Base-by-base conservation (phyloP, 176 grass and related monocot species). In the Aegilops tauschii region DNA sequence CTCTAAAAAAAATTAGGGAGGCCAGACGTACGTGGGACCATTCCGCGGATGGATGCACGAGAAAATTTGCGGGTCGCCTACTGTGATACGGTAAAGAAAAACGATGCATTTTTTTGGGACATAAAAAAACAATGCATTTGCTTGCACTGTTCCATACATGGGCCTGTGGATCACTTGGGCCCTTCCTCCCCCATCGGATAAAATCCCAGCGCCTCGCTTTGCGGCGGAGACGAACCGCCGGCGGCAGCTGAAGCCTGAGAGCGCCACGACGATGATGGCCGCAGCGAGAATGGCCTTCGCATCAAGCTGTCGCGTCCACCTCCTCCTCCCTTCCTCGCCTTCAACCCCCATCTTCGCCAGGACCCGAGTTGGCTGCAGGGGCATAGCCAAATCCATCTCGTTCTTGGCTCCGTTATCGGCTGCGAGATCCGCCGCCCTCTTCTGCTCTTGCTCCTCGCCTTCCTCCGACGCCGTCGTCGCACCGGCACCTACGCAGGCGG, bases 271-370 rank as follows among this genome's bases (percentile, higher is more conserved):
- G 44, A 79, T 65, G 80, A 65, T 83, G 58, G 34, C 84, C 9
- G 65, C 84, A 8, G 80, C 20, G 75, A 90, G 65, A 74, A 87
- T 87, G 89, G 89, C 74, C 18, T 47, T 81, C 35, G 17, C 76
- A 65, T 89, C 86, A 4, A 71, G 39, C 32, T 49, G 37, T 31
- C 47, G 76, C 50, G 12, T 40, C 28, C 47, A 69, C 81, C 35
- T n/a, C 6, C 70, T 17, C n/a, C 32, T 47, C 71, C 77, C 79
- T 45, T 70, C 84, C 54, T 83, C 78, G 0, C 4, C 73, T 11
- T 88, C 72, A 37, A 66, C 49, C 6, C 59, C 69, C 85, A 12
- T 44, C 28, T 78, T 82, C 28, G 27, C 71, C 17, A 72, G 65
- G 12, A 37, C 73, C 66, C 77, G 82, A 27, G 65, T 69, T 32